phyloP scores from a whole-genome alignment of 139 green algal species.

The Closterium sp. region DNA sequence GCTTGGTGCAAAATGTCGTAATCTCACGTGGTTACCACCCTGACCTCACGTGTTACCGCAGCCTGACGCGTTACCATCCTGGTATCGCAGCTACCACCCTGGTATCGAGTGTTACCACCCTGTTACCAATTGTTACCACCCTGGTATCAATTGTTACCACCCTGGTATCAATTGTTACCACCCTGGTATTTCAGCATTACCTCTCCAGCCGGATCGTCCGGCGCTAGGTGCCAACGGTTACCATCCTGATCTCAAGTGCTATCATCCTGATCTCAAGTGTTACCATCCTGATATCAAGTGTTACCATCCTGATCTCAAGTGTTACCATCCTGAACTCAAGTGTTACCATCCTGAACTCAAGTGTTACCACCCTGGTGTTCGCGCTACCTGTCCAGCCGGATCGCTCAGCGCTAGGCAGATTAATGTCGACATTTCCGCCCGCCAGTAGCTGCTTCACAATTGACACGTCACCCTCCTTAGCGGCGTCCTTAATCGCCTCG shows the following conservation, averaged over 20 bases:
- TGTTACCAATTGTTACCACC: background rate
- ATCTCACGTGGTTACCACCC: too few relatives aligned
- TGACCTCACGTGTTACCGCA: too few relatives aligned
- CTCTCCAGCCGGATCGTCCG: too few relatives aligned
- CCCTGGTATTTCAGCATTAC: too few relatives aligned
- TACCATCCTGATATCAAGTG: background rate
- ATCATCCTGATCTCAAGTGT: background rate
- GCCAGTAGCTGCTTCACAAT: constrained; percentile 13
- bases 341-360: background rate
- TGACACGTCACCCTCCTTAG: constrained; percentile 20
- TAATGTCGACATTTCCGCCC: constrained; percentile 21
- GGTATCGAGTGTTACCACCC: too few relatives aligned
- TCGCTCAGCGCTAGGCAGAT: constrained; percentile 4
- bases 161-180: background rate
- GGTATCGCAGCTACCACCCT: too few relatives aligned
- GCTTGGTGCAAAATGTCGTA: too few relatives aligned
- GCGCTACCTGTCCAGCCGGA: constrained; percentile 30
- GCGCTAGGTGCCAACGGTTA: too few relatives aligned
- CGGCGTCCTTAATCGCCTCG: constrained; percentile 33
- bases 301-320: background rate
- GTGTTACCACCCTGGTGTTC: background rate
- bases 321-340: background rate
- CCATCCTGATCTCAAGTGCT: background rate
- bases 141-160: background rate
- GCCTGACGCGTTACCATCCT: too few relatives aligned